These are phyloP conservation scores for Yarrowia keelungensis DNA, from an alignment of 805 yeast genomes.

Conservation along the genomic window DNA sequence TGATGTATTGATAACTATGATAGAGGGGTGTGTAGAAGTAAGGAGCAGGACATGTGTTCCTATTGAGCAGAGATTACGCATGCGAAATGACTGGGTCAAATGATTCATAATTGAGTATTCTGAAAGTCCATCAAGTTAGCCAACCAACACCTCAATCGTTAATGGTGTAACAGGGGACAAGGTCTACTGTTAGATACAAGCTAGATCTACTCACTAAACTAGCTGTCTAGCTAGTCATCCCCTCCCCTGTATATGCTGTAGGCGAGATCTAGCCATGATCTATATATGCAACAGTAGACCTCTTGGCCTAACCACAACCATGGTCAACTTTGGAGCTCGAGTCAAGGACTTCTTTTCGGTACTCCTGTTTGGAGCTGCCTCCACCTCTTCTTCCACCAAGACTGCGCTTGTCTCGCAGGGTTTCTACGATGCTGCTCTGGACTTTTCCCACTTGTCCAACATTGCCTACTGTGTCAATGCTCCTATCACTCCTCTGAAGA, in stretches of 20 bases:
- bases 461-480: conserved; percentile 18
- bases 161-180: not conserved
- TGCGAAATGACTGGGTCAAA: no score
- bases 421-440: conserved; percentile 7
- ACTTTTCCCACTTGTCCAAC: conserved; percentile 29
- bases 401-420: not conserved
- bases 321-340: conserved; percentile 18
- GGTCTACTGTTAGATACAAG: not conserved
- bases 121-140: no score
- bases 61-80: no score
- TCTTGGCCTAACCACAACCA: not conserved
- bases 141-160: no score
- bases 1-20: conserved; percentile 1
- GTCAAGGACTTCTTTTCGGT: conserved; percentile 6
- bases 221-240: not conserved
- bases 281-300: not conserved
- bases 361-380: conserved; percentile 1
- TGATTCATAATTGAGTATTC: no score
- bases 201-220: not conserved
- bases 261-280: no score
- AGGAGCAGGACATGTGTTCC: no score
- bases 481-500: not conserved
- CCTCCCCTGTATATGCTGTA: not conserved
- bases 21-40: no score
- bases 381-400: not conserved